Conservation (phyloP, 2,329 filamentous ascomycete species). For the Trichoderma sp. region DNA sequence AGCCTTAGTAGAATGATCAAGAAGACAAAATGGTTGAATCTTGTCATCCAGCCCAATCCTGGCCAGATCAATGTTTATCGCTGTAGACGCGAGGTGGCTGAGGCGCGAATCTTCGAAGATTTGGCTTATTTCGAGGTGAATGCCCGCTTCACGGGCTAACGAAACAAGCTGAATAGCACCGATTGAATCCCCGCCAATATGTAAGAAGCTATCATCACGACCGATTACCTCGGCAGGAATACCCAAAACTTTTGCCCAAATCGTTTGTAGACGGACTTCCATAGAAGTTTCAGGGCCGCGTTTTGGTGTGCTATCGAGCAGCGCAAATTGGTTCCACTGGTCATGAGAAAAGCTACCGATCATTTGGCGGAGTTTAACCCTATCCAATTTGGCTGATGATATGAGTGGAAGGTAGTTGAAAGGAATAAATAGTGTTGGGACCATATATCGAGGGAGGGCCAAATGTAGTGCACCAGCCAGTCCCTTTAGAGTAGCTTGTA, state of each 20-base stretch:
- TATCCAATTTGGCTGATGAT: slow-evolving; percentile 19
- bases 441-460: neutral
- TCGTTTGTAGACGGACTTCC: slow-evolving; percentile 20
- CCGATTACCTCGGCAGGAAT: neutral
- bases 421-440: slow-evolving; percentile 9
- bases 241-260: neutral
- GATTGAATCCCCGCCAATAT: slow-evolving; percentile 17
- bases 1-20: neutral
- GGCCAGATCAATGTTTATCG: neutral
- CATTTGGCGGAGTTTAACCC: slow-evolving; percentile 2
- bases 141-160: neutral
- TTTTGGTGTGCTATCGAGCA: slow-evolving; percentile 28
- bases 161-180: slow-evolving; percentile 7
- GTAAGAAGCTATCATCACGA: slow-evolving; percentile 7
- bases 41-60: neutral
- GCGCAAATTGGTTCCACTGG: slow-evolving; percentile 25
- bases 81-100: neutral
- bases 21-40: neutral
- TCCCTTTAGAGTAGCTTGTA: neutral
- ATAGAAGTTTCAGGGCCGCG: slow-evolving; percentile 23
- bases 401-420: neutral
- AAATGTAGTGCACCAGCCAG: neutral
- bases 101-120: slow-evolving; percentile 7
- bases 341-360: neutral
- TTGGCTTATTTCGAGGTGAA: neutral